Base-by-base conservation (phyloP, 2,329 filamentous ascomycete species). In the Geosmithia flava region DNA sequence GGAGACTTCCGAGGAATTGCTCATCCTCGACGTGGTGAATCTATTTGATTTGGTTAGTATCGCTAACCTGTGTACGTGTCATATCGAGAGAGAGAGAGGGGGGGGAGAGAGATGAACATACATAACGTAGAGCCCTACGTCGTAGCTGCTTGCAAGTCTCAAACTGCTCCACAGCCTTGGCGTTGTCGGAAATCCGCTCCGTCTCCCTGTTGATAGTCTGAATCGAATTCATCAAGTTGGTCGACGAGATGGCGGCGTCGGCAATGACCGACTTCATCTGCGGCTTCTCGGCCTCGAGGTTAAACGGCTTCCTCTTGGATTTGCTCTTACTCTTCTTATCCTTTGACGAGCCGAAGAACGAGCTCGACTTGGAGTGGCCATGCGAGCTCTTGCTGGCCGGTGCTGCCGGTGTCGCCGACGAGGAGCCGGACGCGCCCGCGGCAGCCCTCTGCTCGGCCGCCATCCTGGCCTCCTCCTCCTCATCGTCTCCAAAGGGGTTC, bases 11-110 rank as follows among this genome's bases (percentile, higher is more conserved):
- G 8, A 98, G 81, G 74, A 86, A 96, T 58, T 97, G 83, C 59
- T 97, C 91, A 8, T 81, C 83, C 61, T 95, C 87, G 13, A 97
- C 85, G 46, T 89, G 77, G 59, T 97, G 88, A 53, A 97, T 95
- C 79, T 83, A 1, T 15, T 33, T 41, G 3, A 33, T 52, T 15
- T 42, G 7, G 30, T 20, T 16, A 42, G 37, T 20, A 40, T 13
- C 11, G 15, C 15, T 13, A 42, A 19, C 40, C 13, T n/a, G 15
- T 42, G 20, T n/a, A n/a, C 15, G n/a, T 11, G 41, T n/a, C 41
- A 42, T 40, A 11, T 27, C 8, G 4, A 8, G 23, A 37, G 3
- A 37, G 33, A 16, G 13, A 16, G 40, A 42, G 33, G 33, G 8
- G 16, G 33, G 4, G 23, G 23, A 37, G 3, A 37, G 33, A 16